phyloP scores from a whole-genome alignment of 148 eudicot species.

The Mesembryanthemum crystallinum region DNA sequence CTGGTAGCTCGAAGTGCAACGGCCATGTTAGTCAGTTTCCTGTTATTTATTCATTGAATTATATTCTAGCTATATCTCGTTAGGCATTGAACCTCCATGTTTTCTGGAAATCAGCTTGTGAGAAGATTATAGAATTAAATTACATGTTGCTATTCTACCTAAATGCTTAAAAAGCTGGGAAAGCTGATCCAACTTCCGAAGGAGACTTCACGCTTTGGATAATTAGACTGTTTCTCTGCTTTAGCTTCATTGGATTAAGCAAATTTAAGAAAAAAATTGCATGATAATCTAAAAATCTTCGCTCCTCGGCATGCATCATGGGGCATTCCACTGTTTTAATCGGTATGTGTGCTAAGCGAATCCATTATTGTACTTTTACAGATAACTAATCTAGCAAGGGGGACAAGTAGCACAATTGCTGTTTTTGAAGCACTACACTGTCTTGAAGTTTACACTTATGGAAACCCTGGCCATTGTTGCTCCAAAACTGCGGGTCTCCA shows the following conservation, averaged over 20 bases:
- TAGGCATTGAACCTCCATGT: slow-evolving; percentile 2
- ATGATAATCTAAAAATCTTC: slow-evolving; percentile 33
- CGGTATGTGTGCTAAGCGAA: slow-evolving; percentile 9
- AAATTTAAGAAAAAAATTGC: slow-evolving; percentile 12
- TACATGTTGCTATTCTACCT: neutral
- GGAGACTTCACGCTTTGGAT: slow-evolving; percentile 32
- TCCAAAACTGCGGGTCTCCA: slow-evolving; percentile 9
- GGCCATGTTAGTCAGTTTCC: slow-evolving; percentile 14
- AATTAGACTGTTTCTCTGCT: slow-evolving; percentile 21
- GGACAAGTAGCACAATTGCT: slow-evolving; percentile 28
- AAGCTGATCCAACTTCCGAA: slow-evolving; percentile 33
- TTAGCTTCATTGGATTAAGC: slow-evolving; percentile 23
- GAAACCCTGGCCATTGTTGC: slow-evolving; percentile 33
- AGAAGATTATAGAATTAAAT: slow-evolving; percentile 3
- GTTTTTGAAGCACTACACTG: slow-evolving; percentile 28
- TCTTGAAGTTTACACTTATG: slow-evolving; percentile 30
- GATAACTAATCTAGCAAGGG: slow-evolving; percentile 14
- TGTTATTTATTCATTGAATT: slow-evolving; percentile 10
- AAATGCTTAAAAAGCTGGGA: slow-evolving; percentile 31
- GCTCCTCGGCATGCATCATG: slow-evolving; percentile 25
- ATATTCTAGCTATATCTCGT: slow-evolving; percentile 13
- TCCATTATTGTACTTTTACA: slow-evolving; percentile 20
- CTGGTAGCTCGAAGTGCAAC: slow-evolving; percentile 16
- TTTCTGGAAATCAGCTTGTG: slow-evolving; percentile 16
- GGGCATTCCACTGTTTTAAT: slow-evolving; percentile 11